Evolutionary conservation across 1,284 basidiomycete genomes (phyloP).

Genomic region (Veloboletus limbatus): DNA sequence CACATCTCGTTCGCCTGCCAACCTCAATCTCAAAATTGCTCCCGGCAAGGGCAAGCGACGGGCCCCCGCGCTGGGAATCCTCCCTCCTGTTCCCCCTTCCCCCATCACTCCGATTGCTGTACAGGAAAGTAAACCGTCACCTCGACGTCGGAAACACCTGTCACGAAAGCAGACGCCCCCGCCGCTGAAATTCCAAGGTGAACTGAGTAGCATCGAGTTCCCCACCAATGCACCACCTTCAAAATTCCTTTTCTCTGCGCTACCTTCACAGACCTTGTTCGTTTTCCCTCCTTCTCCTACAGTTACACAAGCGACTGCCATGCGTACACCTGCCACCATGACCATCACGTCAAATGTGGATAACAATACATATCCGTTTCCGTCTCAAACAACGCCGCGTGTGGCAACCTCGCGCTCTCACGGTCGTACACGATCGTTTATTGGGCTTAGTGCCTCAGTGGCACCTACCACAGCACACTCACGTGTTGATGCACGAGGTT

Average conservation of each 20-base stretch:
- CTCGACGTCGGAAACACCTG: conserved; percentile 36
- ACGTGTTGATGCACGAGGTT: conserved; percentile 76
- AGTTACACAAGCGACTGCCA: conserved; percentile 38
- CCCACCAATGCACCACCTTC: conserved; percentile 18
- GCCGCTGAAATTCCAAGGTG: conserved; percentile 45
- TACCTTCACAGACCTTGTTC: conserved; percentile 73
- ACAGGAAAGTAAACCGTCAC: conserved; percentile 21
- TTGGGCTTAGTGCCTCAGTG: conserved; percentile 61
- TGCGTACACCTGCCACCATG: conserved; percentile 68
- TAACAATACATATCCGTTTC: conserved; percentile 52
- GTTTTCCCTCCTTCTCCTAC: conserved; percentile 81
- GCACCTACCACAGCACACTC: conserved; percentile 81
- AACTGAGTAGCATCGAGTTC: conserved; percentile 28
- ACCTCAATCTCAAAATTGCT: conserved; percentile 47
- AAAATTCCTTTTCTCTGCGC: conserved; percentile 25
- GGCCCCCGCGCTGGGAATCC: conserved; percentile 53
- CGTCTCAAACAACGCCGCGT: conserved; percentile 62
- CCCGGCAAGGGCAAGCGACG: conserved; percentile 53
- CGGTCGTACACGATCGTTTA: conserved; percentile 67
- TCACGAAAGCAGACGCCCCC: conserved; percentile 53
- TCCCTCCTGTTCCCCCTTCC: conserved; percentile 73
- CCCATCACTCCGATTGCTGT: conserved; percentile 50
- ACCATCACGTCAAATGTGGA: conserved; percentile 61
- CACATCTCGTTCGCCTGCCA: conserved; percentile 44
- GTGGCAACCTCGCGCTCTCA: conserved; percentile 67